phyloP scores from a whole-genome alignment of 495 filamentous ascomycete genomes.

The Extremus antarcticus region DNA sequence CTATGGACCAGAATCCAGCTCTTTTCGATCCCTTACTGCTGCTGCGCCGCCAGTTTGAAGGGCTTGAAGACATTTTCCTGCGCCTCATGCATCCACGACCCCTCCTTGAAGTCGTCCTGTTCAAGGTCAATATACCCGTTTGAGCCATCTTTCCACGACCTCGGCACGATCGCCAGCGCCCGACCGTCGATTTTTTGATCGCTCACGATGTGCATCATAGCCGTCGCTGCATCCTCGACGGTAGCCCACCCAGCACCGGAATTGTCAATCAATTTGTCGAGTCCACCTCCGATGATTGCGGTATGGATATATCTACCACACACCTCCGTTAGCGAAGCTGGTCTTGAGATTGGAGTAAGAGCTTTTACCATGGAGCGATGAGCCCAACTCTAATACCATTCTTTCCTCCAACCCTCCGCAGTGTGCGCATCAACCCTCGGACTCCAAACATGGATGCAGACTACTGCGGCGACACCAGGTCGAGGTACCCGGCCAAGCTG shows the following conservation, averaged over 20 bases:
- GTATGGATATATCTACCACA: not conserved
- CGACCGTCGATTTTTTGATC: not conserved
- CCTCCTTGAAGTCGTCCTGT: not conserved
- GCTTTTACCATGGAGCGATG: not conserved
- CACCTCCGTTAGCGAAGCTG: too few species aligned
- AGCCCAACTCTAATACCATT: not conserved
- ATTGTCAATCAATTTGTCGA: not conserved
- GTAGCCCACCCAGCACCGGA: not conserved
- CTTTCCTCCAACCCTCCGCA: not conserved
- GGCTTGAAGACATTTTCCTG: not conserved
- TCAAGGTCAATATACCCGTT: not conserved
- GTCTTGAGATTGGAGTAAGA: not conserved
- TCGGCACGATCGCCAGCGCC: not conserved
- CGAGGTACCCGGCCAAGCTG: slow-evolving; percentile 1
- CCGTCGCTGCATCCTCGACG: not conserved
- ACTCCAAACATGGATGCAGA: not conserved
- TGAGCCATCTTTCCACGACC: not conserved
- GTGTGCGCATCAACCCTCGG: not conserved
- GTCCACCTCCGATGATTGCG: not conserved
- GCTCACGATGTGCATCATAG: not conserved
- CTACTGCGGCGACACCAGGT: not conserved
- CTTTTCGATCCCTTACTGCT: too few species aligned
- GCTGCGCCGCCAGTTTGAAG: not conserved
- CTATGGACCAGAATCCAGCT: too few species aligned
- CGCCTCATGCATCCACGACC: not conserved